phyloP scores from a whole-genome alignment of 2,329 filamentous ascomycete species.

The Rutstroemia sp. region DNA sequence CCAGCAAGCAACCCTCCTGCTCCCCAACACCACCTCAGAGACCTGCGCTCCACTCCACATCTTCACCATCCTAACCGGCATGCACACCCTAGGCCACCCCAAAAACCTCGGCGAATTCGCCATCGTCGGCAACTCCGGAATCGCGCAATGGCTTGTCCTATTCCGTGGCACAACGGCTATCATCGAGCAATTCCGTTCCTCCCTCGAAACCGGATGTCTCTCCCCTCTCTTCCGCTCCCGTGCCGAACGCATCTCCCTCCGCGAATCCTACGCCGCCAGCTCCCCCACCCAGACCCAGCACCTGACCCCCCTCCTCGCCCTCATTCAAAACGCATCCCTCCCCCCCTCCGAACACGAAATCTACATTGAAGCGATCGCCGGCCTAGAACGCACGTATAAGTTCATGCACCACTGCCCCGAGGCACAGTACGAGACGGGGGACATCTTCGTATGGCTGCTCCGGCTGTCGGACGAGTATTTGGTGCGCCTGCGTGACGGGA shows the following conservation, averaged over 20 bases:
- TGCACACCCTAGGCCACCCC: conserved; percentile 30
- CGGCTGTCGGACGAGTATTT: conserved; percentile 30
- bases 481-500: conserved; percentile 28
- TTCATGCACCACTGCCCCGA: conserved; percentile 14
- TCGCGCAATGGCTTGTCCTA: conserved; percentile 31
- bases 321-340: too few relatives aligned
- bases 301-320: too few relatives aligned
- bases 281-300: too few relatives aligned
- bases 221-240: neutral
- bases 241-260: neutral
- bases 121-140: conserved; percentile 23
- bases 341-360: neutral
- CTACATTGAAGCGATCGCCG: conserved; percentile 21
- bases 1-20: conserved; percentile 23
- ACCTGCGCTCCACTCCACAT: conserved; percentile 29
- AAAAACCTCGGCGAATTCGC: conserved; percentile 28
- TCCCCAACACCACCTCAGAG: conserved; percentile 25
- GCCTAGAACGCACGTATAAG: conserved; percentile 28
- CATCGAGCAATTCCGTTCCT: neutral
- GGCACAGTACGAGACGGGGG: conserved; percentile 27
- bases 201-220: neutral
- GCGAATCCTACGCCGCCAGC: neutral
- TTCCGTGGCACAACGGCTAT: conserved; percentile 11
- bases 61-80: conserved; percentile 31
- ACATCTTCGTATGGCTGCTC: conserved; percentile 34